Percentiles rank a stretch among this genome's conserved stretches.
Conservation (phyloP, 768 basidiomycete genomes). For the Dentipellis fragilis region DNA sequence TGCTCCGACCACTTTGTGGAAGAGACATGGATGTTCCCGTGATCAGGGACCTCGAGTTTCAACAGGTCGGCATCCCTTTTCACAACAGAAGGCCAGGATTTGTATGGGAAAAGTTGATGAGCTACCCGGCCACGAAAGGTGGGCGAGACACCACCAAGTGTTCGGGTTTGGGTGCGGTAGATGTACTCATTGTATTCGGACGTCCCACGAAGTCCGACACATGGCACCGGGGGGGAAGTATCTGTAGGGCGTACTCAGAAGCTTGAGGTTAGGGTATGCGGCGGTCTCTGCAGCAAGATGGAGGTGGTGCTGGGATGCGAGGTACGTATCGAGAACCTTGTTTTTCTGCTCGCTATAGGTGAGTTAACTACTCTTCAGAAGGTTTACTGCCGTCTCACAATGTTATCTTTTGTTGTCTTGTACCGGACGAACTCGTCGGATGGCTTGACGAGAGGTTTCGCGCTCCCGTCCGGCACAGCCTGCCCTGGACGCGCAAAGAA, state of each 20-base stretch:
- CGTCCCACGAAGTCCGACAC: not conserved
- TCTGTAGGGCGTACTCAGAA: not conserved
- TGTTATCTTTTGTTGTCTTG: no score
- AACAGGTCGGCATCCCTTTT: not conserved
- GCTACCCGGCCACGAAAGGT: not conserved
- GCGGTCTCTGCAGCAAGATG: not conserved
- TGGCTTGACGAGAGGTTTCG: no score
- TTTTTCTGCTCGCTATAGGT: not conserved
- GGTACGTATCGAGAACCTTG: not conserved
- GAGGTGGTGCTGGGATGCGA: not conserved
- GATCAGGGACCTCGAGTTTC: not conserved
- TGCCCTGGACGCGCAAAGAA: no score
- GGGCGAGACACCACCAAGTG: conserved; percentile 1
- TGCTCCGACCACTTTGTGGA: not conserved
- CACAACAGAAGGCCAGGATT: not conserved
- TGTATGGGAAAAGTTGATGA: not conserved
- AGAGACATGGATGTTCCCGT: not conserved
- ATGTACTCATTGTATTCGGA: conserved; percentile 2
- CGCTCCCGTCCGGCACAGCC: no score
- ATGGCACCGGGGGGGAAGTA: not conserved
- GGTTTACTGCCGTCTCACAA: no score
- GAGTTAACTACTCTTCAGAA: no score
- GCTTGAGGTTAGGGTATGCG: not conserved
- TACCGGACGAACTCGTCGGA: no score
- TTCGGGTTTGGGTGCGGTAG: conserved; percentile 4